Evolutionary conservation across 352 stramenopile species (phyloP), one percentile per base, ranked within the genome.

Genomic region (Pythium chondricola): DNA sequence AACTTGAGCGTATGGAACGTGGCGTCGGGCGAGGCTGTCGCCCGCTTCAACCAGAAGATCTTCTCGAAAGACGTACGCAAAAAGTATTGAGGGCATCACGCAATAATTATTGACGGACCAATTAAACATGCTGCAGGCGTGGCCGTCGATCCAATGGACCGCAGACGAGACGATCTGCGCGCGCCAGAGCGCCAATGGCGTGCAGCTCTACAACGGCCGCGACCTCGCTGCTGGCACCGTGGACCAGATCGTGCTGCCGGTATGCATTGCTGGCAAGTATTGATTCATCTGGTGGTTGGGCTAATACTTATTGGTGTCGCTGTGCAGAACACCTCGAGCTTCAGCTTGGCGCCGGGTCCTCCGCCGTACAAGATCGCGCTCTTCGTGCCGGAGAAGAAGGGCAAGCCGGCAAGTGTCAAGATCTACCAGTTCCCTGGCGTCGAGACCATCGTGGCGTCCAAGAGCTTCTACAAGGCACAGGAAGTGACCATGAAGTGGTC

Each of bases 401-500:
- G 83, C 40, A 92, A 93, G 53, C 85, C 85, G 17, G 85, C 85
- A 18, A 90, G 81, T 38, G 75, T 95, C 31, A 76, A 79, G 62
- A 70, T 96, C 39, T 95, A 77, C 54, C 77, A 88, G 50, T 94
- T 93, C 58, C 81, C 79, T 1, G 66, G 61, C 5, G 52, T 89
- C 25, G 74, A 87, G 35, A 63, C 65, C 1, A 57, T 82, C 30
- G 73, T 86, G 33, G 76, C 82, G 25, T 77, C 77, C 21, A 96
- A 96, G 64, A 92, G 72, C 58, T 95, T 95, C 59, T 96, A 93
- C 74, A 94, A 95, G 57, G 85, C 83, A 9, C 81, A 95, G 61
- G 85, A 96, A 22, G 85, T 93, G 65, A 76, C 70, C 37, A 72
- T 96, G 32, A 95, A 94, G 59, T 97, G 88, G 88, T 91, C 84